Percentiles rank a stretch among this genome's conserved stretches.
phyloP scores from a whole-genome alignment of 306 rosid genomes.

The Prunus fruticosa region DNA sequence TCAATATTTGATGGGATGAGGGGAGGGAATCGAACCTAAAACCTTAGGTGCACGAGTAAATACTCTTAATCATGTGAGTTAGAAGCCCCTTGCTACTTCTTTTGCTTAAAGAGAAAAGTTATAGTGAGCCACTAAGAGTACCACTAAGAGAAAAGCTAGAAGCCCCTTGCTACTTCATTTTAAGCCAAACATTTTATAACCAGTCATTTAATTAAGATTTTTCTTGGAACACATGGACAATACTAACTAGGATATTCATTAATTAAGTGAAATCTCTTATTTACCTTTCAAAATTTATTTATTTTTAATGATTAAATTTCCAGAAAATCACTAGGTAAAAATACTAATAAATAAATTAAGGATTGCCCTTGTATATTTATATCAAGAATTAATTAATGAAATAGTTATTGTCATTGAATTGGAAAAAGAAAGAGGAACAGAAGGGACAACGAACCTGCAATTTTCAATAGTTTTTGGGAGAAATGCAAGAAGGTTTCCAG shows the following conservation, averaged over 20 bases:
- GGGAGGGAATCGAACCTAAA: too few relatives aligned
- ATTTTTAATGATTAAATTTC: not conserved
- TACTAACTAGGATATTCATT: not conserved
- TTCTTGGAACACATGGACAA: not conserved
- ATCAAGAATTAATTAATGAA: not conserved
- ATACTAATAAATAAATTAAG: not conserved
- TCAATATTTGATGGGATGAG: too few relatives aligned
- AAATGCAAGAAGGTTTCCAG: conserved; percentile 63
- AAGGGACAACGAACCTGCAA: conserved; percentile 57
- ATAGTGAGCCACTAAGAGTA: not conserved
- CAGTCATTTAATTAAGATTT: not conserved
- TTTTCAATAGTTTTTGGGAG: conserved; percentile 78
- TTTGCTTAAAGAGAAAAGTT: not conserved
- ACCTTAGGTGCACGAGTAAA: too few relatives aligned
- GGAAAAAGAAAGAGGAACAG: not conserved
- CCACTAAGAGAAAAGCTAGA: too few relatives aligned
- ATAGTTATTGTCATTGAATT: not conserved
- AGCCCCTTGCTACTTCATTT: not conserved
- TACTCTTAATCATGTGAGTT: too few relatives aligned
- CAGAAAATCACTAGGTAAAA: not conserved
- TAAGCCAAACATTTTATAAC: not conserved
- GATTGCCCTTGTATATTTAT: not conserved
- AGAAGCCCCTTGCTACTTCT: too few relatives aligned
- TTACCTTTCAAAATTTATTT: not conserved
- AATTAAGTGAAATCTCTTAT: not conserved